These are phyloP conservation scores for Blastobotrys arbuscula DNA, from an alignment of 1,139 yeast species.

Conservation along the genomic window DNA sequence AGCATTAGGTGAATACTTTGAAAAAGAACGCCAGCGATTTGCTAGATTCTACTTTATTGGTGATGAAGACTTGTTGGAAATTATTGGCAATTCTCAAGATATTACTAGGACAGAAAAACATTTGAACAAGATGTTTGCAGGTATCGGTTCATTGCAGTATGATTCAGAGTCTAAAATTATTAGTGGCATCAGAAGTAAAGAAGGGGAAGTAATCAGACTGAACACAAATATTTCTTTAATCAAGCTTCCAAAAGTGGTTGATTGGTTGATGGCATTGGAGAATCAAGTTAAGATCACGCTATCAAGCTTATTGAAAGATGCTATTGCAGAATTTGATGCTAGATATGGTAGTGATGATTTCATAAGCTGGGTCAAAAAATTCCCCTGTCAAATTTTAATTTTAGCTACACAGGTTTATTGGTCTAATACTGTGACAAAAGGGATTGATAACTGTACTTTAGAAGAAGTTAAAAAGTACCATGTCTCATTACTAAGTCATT, in stretches of 20 bases:
- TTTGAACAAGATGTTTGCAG: constrained; percentile 67
- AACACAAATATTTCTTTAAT: constrained; percentile 42
- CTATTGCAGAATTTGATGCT: constrained; percentile 24
- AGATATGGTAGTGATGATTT: constrained; percentile 15
- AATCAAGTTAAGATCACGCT: constrained; percentile 43
- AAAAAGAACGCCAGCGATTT: constrained; percentile 67
- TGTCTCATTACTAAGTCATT: constrained; percentile 23
- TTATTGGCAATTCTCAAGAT: constrained; percentile 63
- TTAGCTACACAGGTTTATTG: constrained; percentile 50
- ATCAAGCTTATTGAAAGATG: constrained; percentile 33
- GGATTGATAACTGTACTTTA: constrained; percentile 8
- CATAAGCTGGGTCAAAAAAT: constrained; percentile 34
- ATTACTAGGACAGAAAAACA: constrained; percentile 51
- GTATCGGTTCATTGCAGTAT: constrained; percentile 46
- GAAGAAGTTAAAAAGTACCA: constrained; percentile 10
- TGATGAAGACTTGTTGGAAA: constrained; percentile 80
- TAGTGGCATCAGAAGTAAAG: constrained; percentile 49
- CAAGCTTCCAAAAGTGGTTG: constrained; percentile 44
- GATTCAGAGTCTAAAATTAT: constrained; percentile 40
- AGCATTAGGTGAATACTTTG: constrained; percentile 73
- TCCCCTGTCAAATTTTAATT: constrained; percentile 56
- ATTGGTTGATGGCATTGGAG: constrained; percentile 64
- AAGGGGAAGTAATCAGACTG: constrained; percentile 55
- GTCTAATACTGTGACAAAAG: constrained; percentile 6
- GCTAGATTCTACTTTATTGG: constrained; percentile 88